These are phyloP conservation scores for Kentomonas sorsogonicus DNA, from an alignment of 208 protist species.

Conservation along the genomic window DNA sequence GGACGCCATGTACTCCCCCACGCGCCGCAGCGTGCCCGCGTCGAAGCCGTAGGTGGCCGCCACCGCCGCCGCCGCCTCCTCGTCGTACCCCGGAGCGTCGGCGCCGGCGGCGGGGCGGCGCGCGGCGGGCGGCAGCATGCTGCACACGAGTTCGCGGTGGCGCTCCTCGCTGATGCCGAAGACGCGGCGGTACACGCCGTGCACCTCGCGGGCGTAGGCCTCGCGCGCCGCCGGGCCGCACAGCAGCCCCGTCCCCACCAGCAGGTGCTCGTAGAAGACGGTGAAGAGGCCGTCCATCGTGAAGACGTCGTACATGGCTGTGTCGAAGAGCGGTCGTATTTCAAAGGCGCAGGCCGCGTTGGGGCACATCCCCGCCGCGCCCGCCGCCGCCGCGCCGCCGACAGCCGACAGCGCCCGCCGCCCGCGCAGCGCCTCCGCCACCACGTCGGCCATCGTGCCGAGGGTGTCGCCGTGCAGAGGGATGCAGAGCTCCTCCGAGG, in stretches of 20 bases:
- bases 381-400: background rate
- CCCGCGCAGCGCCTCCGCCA: conserved; percentile 5
- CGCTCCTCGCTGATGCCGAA: conserved; percentile 41
- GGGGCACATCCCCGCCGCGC: conserved; percentile 14
- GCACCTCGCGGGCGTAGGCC: conserved; percentile 32
- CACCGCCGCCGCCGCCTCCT: conserved; percentile 12
- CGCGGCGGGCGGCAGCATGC: conserved; percentile 28
- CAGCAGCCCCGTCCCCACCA: conserved; percentile 37
- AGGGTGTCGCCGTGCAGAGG: conserved; percentile 27
- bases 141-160: conserved; percentile 36
- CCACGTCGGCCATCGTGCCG: conserved; percentile 19
- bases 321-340: conserved; percentile 39
- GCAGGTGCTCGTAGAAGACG: conserved; percentile 55
- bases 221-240: conserved; percentile 5
- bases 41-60: conserved; percentile 15
- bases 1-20: conserved; percentile 27
- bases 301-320: conserved; percentile 23
- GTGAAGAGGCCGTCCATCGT: conserved; percentile 18
- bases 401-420: background rate
- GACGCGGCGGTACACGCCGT: conserved; percentile 27
- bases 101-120: background rate
- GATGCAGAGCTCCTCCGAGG: conserved; percentile 22
- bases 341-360: conserved; percentile 2
- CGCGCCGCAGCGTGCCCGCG: conserved; percentile 18
- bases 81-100: background rate